Evolutionary conservation across 2,329 filamentous ascomycete species (phyloP), one percentile per base, ranked within the genome.

Genomic region (Xylariaceae sp.): DNA sequence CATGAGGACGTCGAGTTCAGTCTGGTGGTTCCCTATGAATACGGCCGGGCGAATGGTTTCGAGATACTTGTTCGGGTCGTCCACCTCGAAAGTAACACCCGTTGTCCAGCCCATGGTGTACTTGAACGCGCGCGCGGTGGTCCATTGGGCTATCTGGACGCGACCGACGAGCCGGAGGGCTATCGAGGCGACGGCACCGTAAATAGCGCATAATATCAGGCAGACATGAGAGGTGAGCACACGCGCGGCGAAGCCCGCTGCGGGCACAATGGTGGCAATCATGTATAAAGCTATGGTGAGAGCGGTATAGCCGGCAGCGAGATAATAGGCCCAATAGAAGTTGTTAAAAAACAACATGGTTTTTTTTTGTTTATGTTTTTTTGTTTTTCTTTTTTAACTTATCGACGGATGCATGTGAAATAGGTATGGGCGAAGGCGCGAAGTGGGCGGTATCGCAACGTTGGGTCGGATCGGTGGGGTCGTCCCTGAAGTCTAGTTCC

Each of bases 21-120:
- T 90, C 79, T 99, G 94, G 75, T 99, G 94, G 73, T 97, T 97
- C 41, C 88, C 88, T 63, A 99, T 79, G 67, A 99, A 91, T 54
- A 99, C 88, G 54, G 89, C 91, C 0, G 94, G 94, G 50, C 92
- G 83, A 31, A 77, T 77, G 7, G 77, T 85, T 46, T 75, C 74
- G 55, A 91, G 81, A 63, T 85, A 70, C 61, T 84, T 72, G 56
- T 83, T 69, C 40, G 83, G 76, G 70, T 91, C 89, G 44, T 86
- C 80, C 48, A 96, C 73, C 58, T 81, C 78, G 69, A 97, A 96
- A 56, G 78, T 80, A 47, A 96, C 79, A 57, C 92, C 92, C 0
- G 90, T 91, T 47, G 83, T 80, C 45, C 80, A 71, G 63, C 79
- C 78, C 87, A 96, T 95, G 62, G 81, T 70, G 74, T 83, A 88